A percentile compares a stretch with the other conserved stretches of the same genome.
phyloP scores from a whole-genome alignment of 306 rosid genomes.

The Lithocarpus polystachyus region DNA sequence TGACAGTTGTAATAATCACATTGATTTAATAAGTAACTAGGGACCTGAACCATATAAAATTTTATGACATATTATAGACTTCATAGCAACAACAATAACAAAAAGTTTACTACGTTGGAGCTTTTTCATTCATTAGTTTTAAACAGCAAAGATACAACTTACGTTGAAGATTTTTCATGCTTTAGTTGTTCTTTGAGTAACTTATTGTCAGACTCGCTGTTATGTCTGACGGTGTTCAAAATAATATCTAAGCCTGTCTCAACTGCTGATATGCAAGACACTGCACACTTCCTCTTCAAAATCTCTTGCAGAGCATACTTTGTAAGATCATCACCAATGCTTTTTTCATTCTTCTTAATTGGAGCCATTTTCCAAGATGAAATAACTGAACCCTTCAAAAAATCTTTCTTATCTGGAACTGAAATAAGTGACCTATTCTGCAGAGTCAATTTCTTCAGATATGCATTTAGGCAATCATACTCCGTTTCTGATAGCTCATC shows the following conservation, averaged over 20 bases:
- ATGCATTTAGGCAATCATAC: slow-evolving; percentile 20
- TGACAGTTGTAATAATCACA: neutral
- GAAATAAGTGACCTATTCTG: neutral
- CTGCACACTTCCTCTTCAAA: slow-evolving; percentile 25
- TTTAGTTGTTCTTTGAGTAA: slow-evolving; percentile 14
- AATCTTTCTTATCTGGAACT: neutral
- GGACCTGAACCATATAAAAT: neutral
- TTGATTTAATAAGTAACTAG: neutral
- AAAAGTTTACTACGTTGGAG: neutral
- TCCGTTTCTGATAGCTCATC: slow-evolving; percentile 22
- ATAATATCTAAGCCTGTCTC: slow-evolving; percentile 24
- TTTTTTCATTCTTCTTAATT: slow-evolving; percentile 4
- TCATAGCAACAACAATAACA: neutral
- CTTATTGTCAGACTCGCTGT: slow-evolving; percentile 24
- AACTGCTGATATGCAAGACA: slow-evolving; percentile 21
- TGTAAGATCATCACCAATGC: slow-evolving; percentile 18
- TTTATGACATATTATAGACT: neutral
- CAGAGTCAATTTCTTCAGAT: slow-evolving; percentile 23
- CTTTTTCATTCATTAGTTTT: neutral
- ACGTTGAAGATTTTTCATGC: slow-evolving; percentile 21
- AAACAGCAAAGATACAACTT: slow-evolving; percentile 14
- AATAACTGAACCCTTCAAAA: neutral
- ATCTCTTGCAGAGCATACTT: slow-evolving; percentile 23
- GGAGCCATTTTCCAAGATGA: neutral
- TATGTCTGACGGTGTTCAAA: neutral